Base-by-base conservation (phyloP, 2,329 filamentous ascomycete species). In the Xylariales sp. region DNA sequence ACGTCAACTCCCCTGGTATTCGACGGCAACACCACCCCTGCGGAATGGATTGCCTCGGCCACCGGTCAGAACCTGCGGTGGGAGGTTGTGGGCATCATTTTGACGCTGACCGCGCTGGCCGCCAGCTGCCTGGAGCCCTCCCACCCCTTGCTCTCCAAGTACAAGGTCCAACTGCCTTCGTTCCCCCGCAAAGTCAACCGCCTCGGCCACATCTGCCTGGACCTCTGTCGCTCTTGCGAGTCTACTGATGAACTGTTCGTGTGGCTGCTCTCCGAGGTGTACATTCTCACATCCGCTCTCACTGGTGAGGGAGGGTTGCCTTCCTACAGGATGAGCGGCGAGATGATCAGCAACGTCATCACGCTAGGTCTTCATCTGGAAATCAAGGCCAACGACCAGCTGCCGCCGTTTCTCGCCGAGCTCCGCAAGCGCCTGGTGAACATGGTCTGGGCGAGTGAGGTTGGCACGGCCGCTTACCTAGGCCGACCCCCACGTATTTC, bases 81-180 rank as follows among this genome's bases (percentile, higher is more conserved):
- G 59, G 57, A 61, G 27, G 53, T 60, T n/a, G 49, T 61, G 17
- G 59, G 57, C 6, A 40, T 60, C 30, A 54, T 61, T 31, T 56
- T 56, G 15, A 45, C 48, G 3, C 40, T 51, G 16, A 47, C 53
- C 10, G 59, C 57, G 7, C 42, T 53, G 19, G 55, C 49, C 35
- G 51, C 51, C 6, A 49, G 37, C 17, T 52, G 50, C 5, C 42
- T 54, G 8, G 51, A 55, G 6, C 44, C 53, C 3, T 51, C 53
- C 2, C 50, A 59, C 37, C 39, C 40, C 8, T 38, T 54, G 14
- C 51, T 58, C 16, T 47, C 47, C 17, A 50, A 57, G 34, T 46
- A 55, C 18, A 49, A 54, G 27, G 42, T 53, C 24, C 45, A 45
- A 3, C 52, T 54, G 12, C 43, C 48, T 8, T 46, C 48, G 2